These are phyloP conservation scores for Suillus cothurnatus DNA, from an alignment of 768 basidiomycete species.

Conservation along the genomic window DNA sequence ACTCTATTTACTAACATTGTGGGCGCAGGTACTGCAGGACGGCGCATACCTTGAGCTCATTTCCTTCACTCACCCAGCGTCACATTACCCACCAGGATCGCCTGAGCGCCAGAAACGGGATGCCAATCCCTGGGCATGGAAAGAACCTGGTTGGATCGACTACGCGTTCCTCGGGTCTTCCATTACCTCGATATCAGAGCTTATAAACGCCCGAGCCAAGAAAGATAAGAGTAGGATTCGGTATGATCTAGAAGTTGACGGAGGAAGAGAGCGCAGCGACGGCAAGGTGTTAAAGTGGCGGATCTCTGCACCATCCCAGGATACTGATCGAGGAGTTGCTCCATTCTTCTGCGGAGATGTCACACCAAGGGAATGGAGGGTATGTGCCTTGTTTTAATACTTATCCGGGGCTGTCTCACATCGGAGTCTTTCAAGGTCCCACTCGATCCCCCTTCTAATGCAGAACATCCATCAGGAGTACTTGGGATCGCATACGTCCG, in stretches of 20 bases:
- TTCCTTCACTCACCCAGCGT: conserved; percentile 58
- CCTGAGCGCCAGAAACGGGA: conserved; percentile 47
- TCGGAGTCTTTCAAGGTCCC: conserved; percentile 45
- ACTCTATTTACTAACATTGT: neutral
- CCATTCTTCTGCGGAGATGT: conserved; percentile 81
- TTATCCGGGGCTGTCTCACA: conserved; percentile 4
- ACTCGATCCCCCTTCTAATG: conserved; percentile 45
- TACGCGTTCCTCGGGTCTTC: conserved; percentile 63
- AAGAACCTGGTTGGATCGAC: conserved; percentile 66
- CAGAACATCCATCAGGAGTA: conserved; percentile 51
- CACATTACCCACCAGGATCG: conserved; percentile 54
- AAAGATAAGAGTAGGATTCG: conserved; percentile 38
- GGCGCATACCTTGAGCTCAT: conserved; percentile 71
- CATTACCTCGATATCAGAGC: conserved; percentile 43
- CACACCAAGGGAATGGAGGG: conserved; percentile 60
- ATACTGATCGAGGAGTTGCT: conserved; percentile 35
- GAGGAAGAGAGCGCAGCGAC: conserved; percentile 59
- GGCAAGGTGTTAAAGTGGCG: conserved; percentile 62
- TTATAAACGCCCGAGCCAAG: conserved; percentile 56
- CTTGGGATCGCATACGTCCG: conserved; percentile 52
- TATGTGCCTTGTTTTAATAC: conserved; percentile 30
- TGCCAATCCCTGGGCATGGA: conserved; percentile 53
- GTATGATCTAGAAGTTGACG: conserved; percentile 49
- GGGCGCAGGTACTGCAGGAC: conserved; percentile 51
- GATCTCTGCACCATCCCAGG: conserved; percentile 43